Evolutionary conservation across 1,284 basidiomycete species (phyloP).

Genomic region (Pseudozyma pruni): DNA sequence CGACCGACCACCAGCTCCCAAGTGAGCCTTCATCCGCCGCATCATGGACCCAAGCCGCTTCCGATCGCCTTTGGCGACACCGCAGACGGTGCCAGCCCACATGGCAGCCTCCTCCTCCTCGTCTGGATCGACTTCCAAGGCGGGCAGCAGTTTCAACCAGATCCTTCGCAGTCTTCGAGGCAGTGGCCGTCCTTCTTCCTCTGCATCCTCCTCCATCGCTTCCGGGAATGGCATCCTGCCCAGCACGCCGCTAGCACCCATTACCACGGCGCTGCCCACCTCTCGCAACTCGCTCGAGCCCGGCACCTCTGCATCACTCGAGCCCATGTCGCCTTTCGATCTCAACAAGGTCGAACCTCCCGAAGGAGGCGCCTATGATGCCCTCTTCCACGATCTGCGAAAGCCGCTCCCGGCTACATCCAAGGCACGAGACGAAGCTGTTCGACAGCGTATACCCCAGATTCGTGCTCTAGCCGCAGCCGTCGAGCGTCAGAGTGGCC

Average conservation of each 20-base stretch:
- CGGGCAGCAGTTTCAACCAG: constrained; percentile 40
- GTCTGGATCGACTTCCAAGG: constrained; percentile 21
- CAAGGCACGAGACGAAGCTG: constrained; percentile 33
- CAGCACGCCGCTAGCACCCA: constrained; percentile 34
- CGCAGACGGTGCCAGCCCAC: constrained; percentile 16
- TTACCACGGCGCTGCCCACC: constrained; percentile 36
- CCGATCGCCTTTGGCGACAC: constrained; percentile 22
- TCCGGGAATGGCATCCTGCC: constrained; percentile 29
- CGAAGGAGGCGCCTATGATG: constrained; percentile 26
- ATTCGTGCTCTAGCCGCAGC: constrained; percentile 46
- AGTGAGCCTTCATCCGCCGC: not conserved
- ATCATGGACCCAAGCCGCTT: constrained; percentile 35
- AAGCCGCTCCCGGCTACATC: constrained; percentile 42
- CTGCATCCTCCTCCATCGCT: constrained; percentile 12
- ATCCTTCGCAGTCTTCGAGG: constrained; percentile 43
- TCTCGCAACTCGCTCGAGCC: constrained; percentile 22
- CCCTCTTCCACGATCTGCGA: constrained; percentile 35
- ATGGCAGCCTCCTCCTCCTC: constrained; percentile 3
- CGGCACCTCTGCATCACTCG: constrained; percentile 17
- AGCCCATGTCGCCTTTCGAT: constrained; percentile 41
- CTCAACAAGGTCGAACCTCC: constrained; percentile 32
- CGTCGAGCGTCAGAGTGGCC: constrained; percentile 39
- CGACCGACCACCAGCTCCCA: too few relatives aligned
- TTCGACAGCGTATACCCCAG: constrained; percentile 38
- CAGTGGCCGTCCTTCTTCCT: constrained; percentile 20